These are phyloP conservation scores for Trapa bicornis DNA, from an alignment of 345 rosid species.

Conservation along the genomic window DNA sequence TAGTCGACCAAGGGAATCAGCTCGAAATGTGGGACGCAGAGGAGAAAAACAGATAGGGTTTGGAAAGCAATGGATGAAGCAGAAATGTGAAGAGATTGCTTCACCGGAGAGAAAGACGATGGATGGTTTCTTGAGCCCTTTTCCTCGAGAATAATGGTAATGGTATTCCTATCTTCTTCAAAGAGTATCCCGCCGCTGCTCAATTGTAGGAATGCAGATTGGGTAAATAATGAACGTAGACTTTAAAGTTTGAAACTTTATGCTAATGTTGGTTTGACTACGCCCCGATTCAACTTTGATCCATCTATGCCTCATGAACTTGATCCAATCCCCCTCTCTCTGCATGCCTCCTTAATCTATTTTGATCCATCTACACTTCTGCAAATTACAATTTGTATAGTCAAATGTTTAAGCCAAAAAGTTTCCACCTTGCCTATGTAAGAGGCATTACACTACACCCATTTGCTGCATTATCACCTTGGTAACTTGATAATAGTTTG, in stretches of 20 bases:
- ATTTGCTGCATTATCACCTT: no score
- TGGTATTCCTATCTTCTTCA: not conserved
- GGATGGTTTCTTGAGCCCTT: not conserved
- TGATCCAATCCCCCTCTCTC: not conserved
- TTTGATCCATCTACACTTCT: not conserved
- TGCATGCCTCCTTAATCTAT: no score
- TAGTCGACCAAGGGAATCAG: not conserved
- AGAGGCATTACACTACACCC: no score
- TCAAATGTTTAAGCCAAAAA: no score
- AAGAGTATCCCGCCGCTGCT: not conserved
- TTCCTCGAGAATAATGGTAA: not conserved
- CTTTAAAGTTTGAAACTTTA: no score
- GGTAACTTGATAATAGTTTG: no score
- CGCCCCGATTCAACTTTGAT: no score
- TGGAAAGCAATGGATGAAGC: not conserved
- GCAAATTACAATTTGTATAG: no score
- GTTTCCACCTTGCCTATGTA: no score
- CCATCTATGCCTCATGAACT: no score
- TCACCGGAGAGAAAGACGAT: not conserved
- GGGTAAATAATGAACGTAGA: no score
- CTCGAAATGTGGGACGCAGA: not conserved
- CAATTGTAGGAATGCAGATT: not conserved
- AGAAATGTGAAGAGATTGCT: not conserved
- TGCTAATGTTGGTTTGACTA: not conserved
- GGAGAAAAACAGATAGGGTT: not conserved